Base-by-base conservation (phyloP, 2,329 filamentous ascomycete genomes). In the Venturia nashicola region DNA sequence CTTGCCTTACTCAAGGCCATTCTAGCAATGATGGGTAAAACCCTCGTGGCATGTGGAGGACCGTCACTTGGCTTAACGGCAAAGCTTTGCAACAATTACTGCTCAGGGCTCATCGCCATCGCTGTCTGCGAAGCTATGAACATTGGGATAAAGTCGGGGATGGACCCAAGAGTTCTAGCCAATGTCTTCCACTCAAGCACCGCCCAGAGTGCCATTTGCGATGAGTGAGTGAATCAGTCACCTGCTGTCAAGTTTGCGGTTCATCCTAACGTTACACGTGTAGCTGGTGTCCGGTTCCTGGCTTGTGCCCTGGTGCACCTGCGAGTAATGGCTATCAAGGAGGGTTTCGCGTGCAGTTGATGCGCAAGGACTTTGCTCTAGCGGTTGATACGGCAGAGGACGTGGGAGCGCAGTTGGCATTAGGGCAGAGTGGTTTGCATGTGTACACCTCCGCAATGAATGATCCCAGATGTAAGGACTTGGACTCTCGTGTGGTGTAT, bases 51-150 rank as follows among this genome's bases (percentile, higher is more conserved):
- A 5, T 86, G 83, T 67, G 83, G 83, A 3, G 81, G 78, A 0
- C 77, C 81, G 0, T 80, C 79, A 0, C 75, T 84, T 0, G 83
- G 83, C 0, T 76, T 86, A 3, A 79, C 81, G 0, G 82, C 83
- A 0, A 86, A 86, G 71, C 72, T 86, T 6, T 83, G 78, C 63
- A 86, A 86, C 69, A 86, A 86, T 68, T 86, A 86, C 70, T 76
- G 81, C 60, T 83, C 79, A 0, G 82, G 81, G 0, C 73, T 84
- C 27, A 85, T 86, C 65, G 79, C 82, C 6, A 83, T 86, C 62
- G 83, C 82, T 0, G 78, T 76, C 54, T 77, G 80, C 0, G 83
- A 86, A 70, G 82, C 82, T 0, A 80, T 86, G 75, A 80, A 84
- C 65, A 82, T 86, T 71, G 83, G 82, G 0, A 86, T 86, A 75